These are phyloP conservation scores for Scheffersomyces ergatensis DNA, from an alignment of 805 yeast genomes.

Conservation along the genomic window DNA sequence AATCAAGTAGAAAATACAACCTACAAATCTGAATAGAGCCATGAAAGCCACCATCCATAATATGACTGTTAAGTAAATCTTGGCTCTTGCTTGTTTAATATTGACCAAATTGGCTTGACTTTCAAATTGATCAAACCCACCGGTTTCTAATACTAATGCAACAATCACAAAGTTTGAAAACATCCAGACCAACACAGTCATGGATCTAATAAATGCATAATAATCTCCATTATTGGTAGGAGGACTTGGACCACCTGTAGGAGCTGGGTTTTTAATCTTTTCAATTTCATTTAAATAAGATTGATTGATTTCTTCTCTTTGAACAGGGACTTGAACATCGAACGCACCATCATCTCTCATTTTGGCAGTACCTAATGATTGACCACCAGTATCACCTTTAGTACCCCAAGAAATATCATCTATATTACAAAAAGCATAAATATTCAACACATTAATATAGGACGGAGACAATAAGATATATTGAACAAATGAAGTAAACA, in stretches of 20 bases:
- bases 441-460: constrained; percentile 57
- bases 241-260: constrained; percentile 19
- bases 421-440: constrained; percentile 68
- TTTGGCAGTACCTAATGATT: constrained; percentile 53
- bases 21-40: constrained; percentile 56
- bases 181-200: constrained; percentile 48
- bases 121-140: constrained; percentile 40
- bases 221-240: constrained; percentile 40
- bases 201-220: constrained; percentile 43
- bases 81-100: constrained; percentile 30
- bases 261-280: constrained; percentile 46
- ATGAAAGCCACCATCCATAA: constrained; percentile 63
- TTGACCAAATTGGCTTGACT: constrained; percentile 24
- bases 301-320: constrained; percentile 52
- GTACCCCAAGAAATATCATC: constrained; percentile 77
- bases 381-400: constrained; percentile 63
- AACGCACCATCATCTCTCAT: constrained; percentile 54
- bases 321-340: constrained; percentile 51
- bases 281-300: constrained; percentile 52
- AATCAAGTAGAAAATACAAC: constrained; percentile 48
- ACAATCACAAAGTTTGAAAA: constrained; percentile 39
- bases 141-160: constrained; percentile 43
- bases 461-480: constrained; percentile 51
- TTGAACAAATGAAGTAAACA: constrained; percentile 53
- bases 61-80: constrained; percentile 48